Conservation (phyloP, 192 early-diverging fungal genomes). For the Linnemannia elongata region DNA sequence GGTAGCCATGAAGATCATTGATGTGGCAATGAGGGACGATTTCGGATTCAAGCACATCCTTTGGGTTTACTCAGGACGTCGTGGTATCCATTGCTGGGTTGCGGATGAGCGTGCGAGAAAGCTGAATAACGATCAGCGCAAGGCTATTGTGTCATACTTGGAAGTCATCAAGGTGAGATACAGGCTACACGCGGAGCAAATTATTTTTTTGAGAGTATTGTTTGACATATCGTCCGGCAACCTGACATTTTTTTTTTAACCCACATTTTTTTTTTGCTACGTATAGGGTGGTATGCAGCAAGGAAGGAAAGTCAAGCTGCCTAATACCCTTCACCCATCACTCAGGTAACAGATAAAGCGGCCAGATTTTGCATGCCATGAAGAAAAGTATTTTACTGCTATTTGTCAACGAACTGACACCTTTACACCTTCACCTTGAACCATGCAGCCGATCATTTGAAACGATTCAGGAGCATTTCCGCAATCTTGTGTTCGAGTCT, state of each 20-base stretch:
- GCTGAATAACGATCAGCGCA: slow-evolving; percentile 82
- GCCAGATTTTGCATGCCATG: neutral
- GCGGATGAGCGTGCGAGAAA: slow-evolving; percentile 89
- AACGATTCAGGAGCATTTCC: slow-evolving; percentile 82
- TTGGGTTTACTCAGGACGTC: slow-evolving; percentile 97
- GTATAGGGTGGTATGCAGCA: slow-evolving; percentile 79
- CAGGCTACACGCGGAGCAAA: neutral
- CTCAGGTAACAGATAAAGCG: slow-evolving; percentile 60
- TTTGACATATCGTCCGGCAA: neutral
- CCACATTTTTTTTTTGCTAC: neutral
- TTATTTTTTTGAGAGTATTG: neutral
- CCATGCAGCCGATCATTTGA: slow-evolving; percentile 68
- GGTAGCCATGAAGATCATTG: slow-evolving; percentile 89
- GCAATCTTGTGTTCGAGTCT: slow-evolving; percentile 74
- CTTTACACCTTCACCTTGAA: neutral
- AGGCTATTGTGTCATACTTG: slow-evolving; percentile 87
- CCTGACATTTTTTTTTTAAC: neutral
- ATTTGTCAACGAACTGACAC: neutral
- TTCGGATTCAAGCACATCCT: slow-evolving; percentile 95
- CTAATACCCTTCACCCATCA: slow-evolving; percentile 77
- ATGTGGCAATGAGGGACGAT: slow-evolving; percentile 86
- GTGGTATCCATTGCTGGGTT: slow-evolving; percentile 99
- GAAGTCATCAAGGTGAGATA: slow-evolving; percentile 74
- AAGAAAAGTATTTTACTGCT: neutral
- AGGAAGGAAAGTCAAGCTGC: slow-evolving; percentile 79